phyloP scores from a whole-genome alignment of 108 stramenopile genomes.

The Pseudonitzschia pungens region DNA sequence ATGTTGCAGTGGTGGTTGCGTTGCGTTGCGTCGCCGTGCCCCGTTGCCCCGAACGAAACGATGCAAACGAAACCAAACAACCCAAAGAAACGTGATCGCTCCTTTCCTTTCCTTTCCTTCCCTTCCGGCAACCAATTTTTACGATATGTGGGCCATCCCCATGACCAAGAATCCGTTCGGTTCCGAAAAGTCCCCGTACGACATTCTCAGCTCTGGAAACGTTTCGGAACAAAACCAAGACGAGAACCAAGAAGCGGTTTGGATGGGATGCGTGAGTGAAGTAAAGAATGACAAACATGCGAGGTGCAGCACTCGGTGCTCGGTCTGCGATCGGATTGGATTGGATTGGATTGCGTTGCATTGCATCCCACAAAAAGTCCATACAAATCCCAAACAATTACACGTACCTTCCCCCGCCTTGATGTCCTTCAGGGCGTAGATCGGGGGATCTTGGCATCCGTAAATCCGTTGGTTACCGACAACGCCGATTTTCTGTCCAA shows the following conservation, averaged over 20 bases:
- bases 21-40: too few relatives aligned
- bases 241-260: too few relatives aligned
- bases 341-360: background rate
- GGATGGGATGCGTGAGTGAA: too few relatives aligned
- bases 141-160: background rate
- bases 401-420: constrained; percentile 10
- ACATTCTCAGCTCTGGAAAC: constrained; percentile 1
- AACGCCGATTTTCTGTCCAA: background rate
- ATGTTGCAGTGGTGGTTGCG: too few relatives aligned
- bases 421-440: constrained; percentile 6
- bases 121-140: background rate
- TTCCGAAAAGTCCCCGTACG: constrained; percentile 10
- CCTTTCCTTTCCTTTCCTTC: too few relatives aligned
- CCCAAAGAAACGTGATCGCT: too few relatives aligned
- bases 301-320: too few relatives aligned
- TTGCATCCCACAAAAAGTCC: background rate
- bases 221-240: too few relatives aligned
- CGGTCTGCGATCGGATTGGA: too few relatives aligned
- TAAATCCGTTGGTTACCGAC: background rate
- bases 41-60: too few relatives aligned
- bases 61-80: too few relatives aligned
- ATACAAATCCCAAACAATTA: background rate
- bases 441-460: constrained; percentile 8
- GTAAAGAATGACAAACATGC: too few relatives aligned
- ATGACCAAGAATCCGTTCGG: background rate